These are phyloP conservation scores for Starmera dryadoides DNA, from an alignment of 805 yeast species.

Conservation along the genomic window DNA sequence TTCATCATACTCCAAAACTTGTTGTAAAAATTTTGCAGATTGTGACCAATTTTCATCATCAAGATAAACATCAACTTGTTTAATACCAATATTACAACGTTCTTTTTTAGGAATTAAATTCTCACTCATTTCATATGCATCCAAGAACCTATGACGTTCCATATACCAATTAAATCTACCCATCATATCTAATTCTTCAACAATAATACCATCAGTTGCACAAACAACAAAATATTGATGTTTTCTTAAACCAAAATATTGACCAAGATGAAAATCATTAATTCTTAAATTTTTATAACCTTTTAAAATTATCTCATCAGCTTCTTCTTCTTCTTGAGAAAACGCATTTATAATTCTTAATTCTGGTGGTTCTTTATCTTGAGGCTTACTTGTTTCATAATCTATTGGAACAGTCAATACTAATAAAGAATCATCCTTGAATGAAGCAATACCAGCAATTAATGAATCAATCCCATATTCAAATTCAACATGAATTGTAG, in stretches of 20 bases:
- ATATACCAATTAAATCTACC: slow-evolving; percentile 75
- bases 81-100: slow-evolving; percentile 53
- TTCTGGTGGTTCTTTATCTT: slow-evolving; percentile 54
- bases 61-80: slow-evolving; percentile 36
- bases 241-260: slow-evolving; percentile 32
- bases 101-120: slow-evolving; percentile 42
- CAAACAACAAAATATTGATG: slow-evolving; percentile 60
- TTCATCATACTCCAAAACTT: slow-evolving; percentile 27
- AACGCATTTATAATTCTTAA: slow-evolving; percentile 56
- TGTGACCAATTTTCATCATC: slow-evolving; percentile 43
- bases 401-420: slow-evolving; percentile 45
- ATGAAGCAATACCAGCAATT: slow-evolving; percentile 74
- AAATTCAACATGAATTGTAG: slow-evolving; percentile 39
- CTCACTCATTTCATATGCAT: slow-evolving; percentile 77
- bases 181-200: slow-evolving; percentile 57
- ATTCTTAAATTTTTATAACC: slow-evolving; percentile 54
- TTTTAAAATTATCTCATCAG: slow-evolving; percentile 68
- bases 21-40: slow-evolving; percentile 43
- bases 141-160: slow-evolving; percentile 42
- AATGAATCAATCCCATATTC: slow-evolving; percentile 35
- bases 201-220: slow-evolving; percentile 75
- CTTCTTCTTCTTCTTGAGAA: slow-evolving; percentile 67
- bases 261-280: slow-evolving; percentile 72
- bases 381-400: slow-evolving; percentile 4
- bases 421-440: slow-evolving; percentile 63